These are phyloP conservation scores for Dittrichia graveolens DNA, from an alignment of 129 eudicot genomes.

Conservation along the genomic window DNA sequence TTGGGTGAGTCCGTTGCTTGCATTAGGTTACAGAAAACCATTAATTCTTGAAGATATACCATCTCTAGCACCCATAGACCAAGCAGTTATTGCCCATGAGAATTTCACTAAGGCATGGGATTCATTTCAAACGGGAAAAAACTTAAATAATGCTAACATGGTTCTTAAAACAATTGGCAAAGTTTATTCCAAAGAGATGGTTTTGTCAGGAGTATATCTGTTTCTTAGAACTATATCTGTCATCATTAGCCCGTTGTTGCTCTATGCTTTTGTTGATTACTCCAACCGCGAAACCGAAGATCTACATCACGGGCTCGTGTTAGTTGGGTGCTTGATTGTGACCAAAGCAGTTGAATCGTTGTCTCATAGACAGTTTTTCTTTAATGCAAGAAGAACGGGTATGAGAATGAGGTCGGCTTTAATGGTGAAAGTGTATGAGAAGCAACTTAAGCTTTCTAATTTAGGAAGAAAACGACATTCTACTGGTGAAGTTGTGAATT, in stretches of 20 bases:
- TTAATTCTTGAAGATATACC: slow-evolving; percentile 57
- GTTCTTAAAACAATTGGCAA: slow-evolving; percentile 40
- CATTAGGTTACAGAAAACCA: slow-evolving; percentile 45
- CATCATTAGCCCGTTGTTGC: slow-evolving; percentile 49
- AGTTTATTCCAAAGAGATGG: slow-evolving; percentile 48
- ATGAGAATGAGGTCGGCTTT: slow-evolving; percentile 81
- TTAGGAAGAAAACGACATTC: slow-evolving; percentile 64
- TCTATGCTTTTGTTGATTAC: slow-evolving; percentile 55
- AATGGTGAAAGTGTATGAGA: slow-evolving; percentile 68
- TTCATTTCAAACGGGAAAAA: slow-evolving; percentile 33
- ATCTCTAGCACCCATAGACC: slow-evolving; percentile 48
- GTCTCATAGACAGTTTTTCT: slow-evolving; percentile 65
- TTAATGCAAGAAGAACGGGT: slow-evolving; percentile 61
- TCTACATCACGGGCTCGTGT: slow-evolving; percentile 40
- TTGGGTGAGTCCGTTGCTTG: slow-evolving; percentile 57
- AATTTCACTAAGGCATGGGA: slow-evolving; percentile 48
- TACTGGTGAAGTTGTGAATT: slow-evolving; percentile 74
- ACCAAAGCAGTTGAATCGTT: slow-evolving; percentile 67
- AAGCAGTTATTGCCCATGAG: slow-evolving; percentile 43
- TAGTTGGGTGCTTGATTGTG: slow-evolving; percentile 56
- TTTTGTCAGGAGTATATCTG: slow-evolving; percentile 40
- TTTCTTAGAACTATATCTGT: slow-evolving; percentile 47
- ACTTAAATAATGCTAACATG: slow-evolving; percentile 29
- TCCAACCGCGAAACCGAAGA: slow-evolving; percentile 31
- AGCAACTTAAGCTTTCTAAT: slow-evolving; percentile 69